Percentiles rank a stretch among this genome's conserved stretches.
phyloP scores from a whole-genome alignment of 2,329 filamentous ascomycete genomes.

The Reticulascus tulasneorum region DNA sequence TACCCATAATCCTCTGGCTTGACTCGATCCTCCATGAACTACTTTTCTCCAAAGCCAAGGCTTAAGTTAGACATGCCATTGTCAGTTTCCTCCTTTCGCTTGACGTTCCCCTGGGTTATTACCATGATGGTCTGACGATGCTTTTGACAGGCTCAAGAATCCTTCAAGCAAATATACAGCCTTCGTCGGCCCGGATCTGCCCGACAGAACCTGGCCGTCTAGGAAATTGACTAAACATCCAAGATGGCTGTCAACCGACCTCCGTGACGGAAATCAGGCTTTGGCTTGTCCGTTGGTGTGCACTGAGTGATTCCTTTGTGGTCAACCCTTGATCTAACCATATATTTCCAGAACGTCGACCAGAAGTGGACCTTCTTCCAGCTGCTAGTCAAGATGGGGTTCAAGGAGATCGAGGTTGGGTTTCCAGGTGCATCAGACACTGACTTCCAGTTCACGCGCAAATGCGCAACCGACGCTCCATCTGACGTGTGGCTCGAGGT shows the following conservation, averaged over 20 bases:
- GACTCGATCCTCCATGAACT: no score
- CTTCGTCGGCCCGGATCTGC: no score
- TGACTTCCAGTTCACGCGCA: slow-evolving; percentile 90
- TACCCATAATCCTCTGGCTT: no score
- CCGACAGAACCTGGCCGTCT: slow-evolving; percentile 8
- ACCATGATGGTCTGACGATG: no score
- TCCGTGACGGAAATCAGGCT: slow-evolving; percentile 52
- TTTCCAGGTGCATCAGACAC: slow-evolving; percentile 92
- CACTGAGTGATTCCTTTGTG: no score
- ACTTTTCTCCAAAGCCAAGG: no score
- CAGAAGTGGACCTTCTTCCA: slow-evolving; percentile 95
- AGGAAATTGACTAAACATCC: slow-evolving; percentile 36
- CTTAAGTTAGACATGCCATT: no score
- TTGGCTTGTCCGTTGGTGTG: slow-evolving; percentile 9
- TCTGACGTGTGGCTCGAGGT: slow-evolving; percentile 90
- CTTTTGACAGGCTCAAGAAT: no score
- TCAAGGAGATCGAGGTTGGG: slow-evolving; percentile 97
- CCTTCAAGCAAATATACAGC: no score
- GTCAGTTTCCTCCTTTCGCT: no score
- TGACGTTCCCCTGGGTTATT: no score
- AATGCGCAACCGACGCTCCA: slow-evolving; percentile 72
- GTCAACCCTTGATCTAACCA: no score
- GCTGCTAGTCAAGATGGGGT: slow-evolving; percentile 86
- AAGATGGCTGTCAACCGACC: slow-evolving; percentile 64
- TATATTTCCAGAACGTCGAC: slow-evolving; percentile 85